Evolutionary conservation across 2,329 filamentous ascomycete species (phyloP).

Genomic region (Trichoderma arundinaceum): DNA sequence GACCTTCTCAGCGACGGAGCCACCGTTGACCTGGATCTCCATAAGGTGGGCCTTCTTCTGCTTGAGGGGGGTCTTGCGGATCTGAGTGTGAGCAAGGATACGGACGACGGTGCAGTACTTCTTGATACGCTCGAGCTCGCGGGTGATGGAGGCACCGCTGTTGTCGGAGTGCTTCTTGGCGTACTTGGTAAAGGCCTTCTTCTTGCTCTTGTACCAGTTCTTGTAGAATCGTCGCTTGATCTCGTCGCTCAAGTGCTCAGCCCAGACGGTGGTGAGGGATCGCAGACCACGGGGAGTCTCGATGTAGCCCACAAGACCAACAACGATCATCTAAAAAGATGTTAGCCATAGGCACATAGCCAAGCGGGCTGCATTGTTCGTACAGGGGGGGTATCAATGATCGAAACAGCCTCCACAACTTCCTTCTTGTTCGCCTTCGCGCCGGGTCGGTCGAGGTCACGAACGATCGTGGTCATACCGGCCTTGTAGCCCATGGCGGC

Average conservation of each 20-base stretch:
- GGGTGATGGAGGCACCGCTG: conserved; percentile 87
- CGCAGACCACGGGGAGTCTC: conserved; percentile 99
- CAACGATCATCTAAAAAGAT: conserved; percentile 93
- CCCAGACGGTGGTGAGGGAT: conserved; percentile 99
- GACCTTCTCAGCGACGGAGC: conserved; percentile 94
- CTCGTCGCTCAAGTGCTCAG: conserved; percentile 98
- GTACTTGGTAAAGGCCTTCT: conserved; percentile 99
- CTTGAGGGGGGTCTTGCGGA: conserved; percentile 98
- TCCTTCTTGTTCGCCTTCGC: conserved; percentile 99
- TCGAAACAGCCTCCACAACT: conserved; percentile 84
- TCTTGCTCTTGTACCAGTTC: conserved; percentile 99
- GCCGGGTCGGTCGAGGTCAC: conserved; percentile 97
- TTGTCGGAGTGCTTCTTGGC: conserved; percentile 99
- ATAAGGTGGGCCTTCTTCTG: conserved; percentile 99
- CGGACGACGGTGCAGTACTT: conserved; percentile 99
- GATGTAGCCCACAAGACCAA: conserved; percentile 99
- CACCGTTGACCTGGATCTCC: conserved; percentile 99
- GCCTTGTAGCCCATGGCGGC: conserved; percentile 99
- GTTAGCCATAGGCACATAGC: conserved; percentile 75
- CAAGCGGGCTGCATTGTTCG: conserved; percentile 83
- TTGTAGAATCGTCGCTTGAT: conserved; percentile 99
- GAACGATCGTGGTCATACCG: conserved; percentile 99
- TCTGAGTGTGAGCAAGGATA: conserved; percentile 98
- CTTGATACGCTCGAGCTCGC: conserved; percentile 99
- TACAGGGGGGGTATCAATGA: conserved; percentile 96